Conservation (phyloP, 306 rosid species). For the Vigna trinervia region DNA sequence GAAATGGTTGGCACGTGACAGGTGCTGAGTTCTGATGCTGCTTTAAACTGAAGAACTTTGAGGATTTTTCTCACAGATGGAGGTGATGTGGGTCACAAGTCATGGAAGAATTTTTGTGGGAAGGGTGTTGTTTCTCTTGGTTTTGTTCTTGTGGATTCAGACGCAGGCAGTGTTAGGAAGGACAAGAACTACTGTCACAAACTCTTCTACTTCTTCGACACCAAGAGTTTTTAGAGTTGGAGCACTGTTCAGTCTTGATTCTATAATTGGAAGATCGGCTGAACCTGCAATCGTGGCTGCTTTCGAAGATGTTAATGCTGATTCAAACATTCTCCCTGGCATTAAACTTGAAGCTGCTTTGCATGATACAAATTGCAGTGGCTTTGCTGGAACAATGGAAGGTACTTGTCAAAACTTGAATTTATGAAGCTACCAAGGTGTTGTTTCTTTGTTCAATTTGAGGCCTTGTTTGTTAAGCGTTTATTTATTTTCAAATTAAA, state of each 20-base stretch:
- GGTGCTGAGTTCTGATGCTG: constrained; percentile 46
- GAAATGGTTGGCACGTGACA: constrained; percentile 45
- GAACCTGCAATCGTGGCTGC: constrained; percentile 66
- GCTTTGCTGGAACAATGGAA: constrained; percentile 76
- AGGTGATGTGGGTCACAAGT: constrained; percentile 43
- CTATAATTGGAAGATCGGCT: constrained; percentile 78
- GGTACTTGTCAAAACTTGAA: constrained; percentile 58
- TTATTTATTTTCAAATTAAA: constrained; percentile 14
- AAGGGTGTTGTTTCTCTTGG: constrained; percentile 45
- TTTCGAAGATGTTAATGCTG: constrained; percentile 67
- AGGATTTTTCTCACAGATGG: constrained; percentile 50
- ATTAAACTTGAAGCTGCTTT: constrained; percentile 48
- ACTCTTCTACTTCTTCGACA: constrained; percentile 50
- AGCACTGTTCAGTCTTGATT: constrained; percentile 68
- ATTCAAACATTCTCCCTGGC: constrained; percentile 60
- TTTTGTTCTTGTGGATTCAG: constrained; percentile 63
- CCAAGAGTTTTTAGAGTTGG: constrained; percentile 71
- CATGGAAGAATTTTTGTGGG: constrained; percentile 24
- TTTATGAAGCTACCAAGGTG: constrained; percentile 11
- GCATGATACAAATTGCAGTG: constrained; percentile 82
- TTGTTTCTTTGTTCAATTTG: constrained; percentile 24
- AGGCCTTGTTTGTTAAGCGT: constrained; percentile 28
- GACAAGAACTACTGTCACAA: constrained; percentile 48
- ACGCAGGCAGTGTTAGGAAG: constrained; percentile 52
- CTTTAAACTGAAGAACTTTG: constrained; percentile 39